Evolutionary conservation across 2,329 filamentous ascomycete species (phyloP).

Genomic region (Aureobasidium sp.): DNA sequence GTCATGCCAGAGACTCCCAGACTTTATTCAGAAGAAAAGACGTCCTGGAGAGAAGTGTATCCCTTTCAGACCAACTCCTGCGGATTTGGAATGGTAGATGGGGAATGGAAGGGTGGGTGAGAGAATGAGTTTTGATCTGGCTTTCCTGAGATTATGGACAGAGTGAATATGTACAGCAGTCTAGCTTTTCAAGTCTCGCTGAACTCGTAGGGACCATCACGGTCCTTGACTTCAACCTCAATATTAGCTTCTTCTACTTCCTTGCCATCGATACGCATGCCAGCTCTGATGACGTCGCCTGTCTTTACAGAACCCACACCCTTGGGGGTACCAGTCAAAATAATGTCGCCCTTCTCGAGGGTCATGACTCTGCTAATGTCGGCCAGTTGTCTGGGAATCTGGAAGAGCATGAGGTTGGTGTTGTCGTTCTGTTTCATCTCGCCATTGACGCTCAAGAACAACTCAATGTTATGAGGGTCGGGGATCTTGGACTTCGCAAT

Average conservation of each 20-base stretch:
- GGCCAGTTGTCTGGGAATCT: slow-evolving; percentile 75
- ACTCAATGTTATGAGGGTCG: slow-evolving; percentile 79
- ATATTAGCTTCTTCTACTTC: slow-evolving; percentile 79
- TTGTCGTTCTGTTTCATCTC: slow-evolving; percentile 72
- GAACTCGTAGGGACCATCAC: slow-evolving; percentile 68
- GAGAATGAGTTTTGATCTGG: background rate
- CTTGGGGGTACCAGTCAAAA: slow-evolving; percentile 95
- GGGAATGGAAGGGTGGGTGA: background rate
- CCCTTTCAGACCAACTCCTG: background rate
- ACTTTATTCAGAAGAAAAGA: background rate
- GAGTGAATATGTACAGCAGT: background rate
- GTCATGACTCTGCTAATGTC: slow-evolving; percentile 96
- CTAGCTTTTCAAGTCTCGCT: slow-evolving; percentile 33
- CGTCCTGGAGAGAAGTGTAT: background rate
- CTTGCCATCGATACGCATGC: slow-evolving; percentile 68
- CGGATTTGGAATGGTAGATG: background rate
- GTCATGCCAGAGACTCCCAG: background rate
- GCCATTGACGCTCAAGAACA: slow-evolving; percentile 79
- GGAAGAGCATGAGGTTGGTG: slow-evolving; percentile 90
- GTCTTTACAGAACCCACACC: slow-evolving; percentile 80
- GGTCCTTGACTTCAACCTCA: slow-evolving; percentile 74
- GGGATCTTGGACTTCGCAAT: slow-evolving; percentile 74
- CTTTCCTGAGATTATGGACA: background rate
- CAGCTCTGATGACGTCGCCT: slow-evolving; percentile 80
- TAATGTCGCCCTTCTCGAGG: slow-evolving; percentile 80